Conservation (phyloP, 192 early-diverging fungal genomes). For the Backusella circina region DNA sequence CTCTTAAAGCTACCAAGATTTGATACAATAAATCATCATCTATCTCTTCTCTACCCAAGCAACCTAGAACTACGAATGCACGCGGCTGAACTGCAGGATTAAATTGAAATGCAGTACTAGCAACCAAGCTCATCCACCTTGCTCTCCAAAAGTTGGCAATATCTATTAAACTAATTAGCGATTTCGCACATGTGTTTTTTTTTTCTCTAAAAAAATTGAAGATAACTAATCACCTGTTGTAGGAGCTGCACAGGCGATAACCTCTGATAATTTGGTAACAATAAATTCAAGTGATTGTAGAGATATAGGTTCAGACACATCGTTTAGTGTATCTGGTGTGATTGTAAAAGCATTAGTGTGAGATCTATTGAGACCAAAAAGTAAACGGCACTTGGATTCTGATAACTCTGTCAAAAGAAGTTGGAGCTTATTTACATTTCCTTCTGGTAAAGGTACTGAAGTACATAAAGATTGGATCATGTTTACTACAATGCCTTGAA, state of each 20-base stretch:
- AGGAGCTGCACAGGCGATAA: conserved; percentile 57
- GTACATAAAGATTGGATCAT: conserved; percentile 81
- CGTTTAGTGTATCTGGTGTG: conserved; percentile 46
- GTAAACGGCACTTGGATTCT: conserved; percentile 69
- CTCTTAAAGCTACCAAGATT: conserved; percentile 81
- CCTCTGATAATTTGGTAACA: conserved; percentile 59
- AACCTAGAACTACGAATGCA: conserved; percentile 86
- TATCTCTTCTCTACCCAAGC: conserved; percentile 79
- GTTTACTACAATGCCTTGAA: conserved; percentile 93
- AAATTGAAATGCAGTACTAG: conserved; percentile 87
- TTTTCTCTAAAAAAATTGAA: neutral
- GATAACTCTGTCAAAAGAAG: conserved; percentile 73
- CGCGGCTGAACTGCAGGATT: conserved; percentile 90
- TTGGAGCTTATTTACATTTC: conserved; percentile 48
- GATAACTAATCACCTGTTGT: conserved; percentile 44
- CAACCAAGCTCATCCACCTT: conserved; percentile 85
- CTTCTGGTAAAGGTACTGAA: conserved; percentile 47
- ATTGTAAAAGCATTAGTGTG: conserved; percentile 67
- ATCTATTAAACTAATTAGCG: conserved; percentile 35
- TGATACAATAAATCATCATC: conserved; percentile 90
- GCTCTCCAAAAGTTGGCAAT: conserved; percentile 77
- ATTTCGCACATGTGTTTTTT: neutral
- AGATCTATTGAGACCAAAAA: conserved; percentile 71
- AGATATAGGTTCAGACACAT: conserved; percentile 44
- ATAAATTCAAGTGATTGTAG: conserved; percentile 49